These are phyloP conservation scores for Colletotrichum sp. DNA, from an alignment of 2,329 filamentous ascomycete genomes.

Conservation along the genomic window DNA sequence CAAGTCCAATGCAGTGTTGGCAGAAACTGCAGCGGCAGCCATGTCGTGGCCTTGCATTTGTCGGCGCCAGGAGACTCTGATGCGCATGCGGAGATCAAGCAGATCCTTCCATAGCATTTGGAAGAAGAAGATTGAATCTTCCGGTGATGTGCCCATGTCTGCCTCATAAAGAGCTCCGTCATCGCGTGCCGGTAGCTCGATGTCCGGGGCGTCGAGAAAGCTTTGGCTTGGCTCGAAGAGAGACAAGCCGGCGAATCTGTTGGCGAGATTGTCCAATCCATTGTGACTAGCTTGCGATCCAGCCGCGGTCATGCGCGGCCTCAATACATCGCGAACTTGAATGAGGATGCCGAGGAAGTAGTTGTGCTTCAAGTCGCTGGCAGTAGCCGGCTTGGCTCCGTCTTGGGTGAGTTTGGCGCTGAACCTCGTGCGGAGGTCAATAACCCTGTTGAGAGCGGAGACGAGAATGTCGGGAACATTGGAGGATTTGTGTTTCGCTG, in stretches of 20 bases:
- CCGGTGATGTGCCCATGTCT: slow-evolving; percentile 1
- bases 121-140: slow-evolving; percentile 34
- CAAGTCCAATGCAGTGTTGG: slow-evolving; percentile 40
- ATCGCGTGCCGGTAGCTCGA: slow-evolving; percentile 18
- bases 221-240: slow-evolving; percentile 41
- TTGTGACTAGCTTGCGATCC: not conserved
- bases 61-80: slow-evolving; percentile 35
- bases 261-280: not conserved
- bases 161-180: slow-evolving; percentile 33
- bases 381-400: slow-evolving; percentile 13
- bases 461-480: slow-evolving; percentile 33
- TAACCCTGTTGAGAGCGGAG: slow-evolving; percentile 38
- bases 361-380: slow-evolving; percentile 31
- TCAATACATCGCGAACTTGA: slow-evolving; percentile 34
- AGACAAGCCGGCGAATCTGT: slow-evolving; percentile 34
- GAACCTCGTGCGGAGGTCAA: slow-evolving; percentile 36
- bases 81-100: slow-evolving; percentile 27
- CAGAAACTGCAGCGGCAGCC: slow-evolving; percentile 36
- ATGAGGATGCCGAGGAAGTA: slow-evolving; percentile 40
- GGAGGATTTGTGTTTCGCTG: slow-evolving; percentile 21
- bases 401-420: slow-evolving; percentile 22
- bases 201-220: slow-evolving; percentile 37
- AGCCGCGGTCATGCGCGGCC: slow-evolving; percentile 29
- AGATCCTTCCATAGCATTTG: slow-evolving; percentile 33
- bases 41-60: slow-evolving; percentile 30